Conservation (phyloP, 306 rosid genomes). For the Gleditsia sinensis region DNA sequence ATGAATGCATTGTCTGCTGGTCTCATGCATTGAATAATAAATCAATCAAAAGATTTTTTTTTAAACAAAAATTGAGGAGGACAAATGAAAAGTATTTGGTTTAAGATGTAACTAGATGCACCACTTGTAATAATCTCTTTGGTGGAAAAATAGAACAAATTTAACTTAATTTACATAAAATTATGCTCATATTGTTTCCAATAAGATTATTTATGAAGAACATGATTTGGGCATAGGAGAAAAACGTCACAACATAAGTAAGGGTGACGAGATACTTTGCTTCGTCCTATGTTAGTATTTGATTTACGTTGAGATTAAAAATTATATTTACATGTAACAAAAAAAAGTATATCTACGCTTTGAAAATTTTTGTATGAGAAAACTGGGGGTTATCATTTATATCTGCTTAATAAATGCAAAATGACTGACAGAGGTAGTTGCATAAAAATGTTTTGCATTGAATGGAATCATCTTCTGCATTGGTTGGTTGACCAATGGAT, state of each 20-base stretch:
- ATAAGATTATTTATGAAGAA: neutral
- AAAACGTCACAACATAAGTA: neutral
- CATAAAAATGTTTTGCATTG: neutral
- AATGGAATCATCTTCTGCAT: conserved; percentile 2
- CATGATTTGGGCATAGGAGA: neutral
- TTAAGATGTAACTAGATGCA: neutral
- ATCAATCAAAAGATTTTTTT: neutral
- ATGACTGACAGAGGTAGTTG: neutral
- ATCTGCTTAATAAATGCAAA: neutral
- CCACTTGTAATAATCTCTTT: neutral
- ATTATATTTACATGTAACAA: neutral
- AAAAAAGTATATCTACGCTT: too few species aligned
- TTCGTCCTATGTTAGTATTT: neutral
- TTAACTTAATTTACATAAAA: neutral
- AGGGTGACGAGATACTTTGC: neutral
- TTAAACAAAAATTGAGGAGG: neutral
- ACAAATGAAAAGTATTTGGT: neutral
- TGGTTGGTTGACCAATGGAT: conserved; percentile 1
- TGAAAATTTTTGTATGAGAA: too few species aligned
- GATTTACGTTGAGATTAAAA: neutral
- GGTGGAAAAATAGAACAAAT: neutral
- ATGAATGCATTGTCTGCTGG: neutral
- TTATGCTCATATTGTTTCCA: neutral
- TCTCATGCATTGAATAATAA: neutral
- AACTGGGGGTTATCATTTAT: too few species aligned